phyloP scores from a whole-genome alignment of 2,329 filamentous ascomycete genomes.

The Leptodontidium sp. region DNA sequence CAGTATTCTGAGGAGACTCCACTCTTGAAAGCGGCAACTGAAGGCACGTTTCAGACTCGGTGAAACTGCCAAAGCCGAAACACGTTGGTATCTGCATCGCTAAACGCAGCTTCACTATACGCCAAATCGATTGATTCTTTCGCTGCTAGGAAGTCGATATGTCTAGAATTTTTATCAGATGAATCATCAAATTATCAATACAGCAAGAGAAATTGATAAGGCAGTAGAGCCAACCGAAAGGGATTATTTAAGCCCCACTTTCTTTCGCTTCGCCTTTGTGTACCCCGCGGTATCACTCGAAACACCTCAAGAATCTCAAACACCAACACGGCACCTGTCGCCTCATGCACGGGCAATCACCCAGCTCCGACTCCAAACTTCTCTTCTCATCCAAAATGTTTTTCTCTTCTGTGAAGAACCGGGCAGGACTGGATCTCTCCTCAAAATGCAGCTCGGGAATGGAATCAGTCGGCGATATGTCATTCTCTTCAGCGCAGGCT shows the following conservation, averaged over 20 bases:
- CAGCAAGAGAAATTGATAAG: too few species aligned
- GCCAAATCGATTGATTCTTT: too few species aligned
- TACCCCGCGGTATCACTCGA: conserved; percentile 8
- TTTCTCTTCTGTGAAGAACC: conserved; percentile 5
- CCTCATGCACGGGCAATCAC: not conserved
- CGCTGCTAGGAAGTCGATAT: too few species aligned
- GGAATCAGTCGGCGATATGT: conserved; percentile 37
- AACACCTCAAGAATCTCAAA: conserved; percentile 16
- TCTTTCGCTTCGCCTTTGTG: too few species aligned
- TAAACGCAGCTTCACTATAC: too few species aligned
- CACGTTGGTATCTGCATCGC: too few species aligned
- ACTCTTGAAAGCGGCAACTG: not conserved
- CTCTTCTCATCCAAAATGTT: not conserved
- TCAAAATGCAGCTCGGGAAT: conserved; percentile 20
- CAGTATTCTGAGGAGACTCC: too few species aligned
- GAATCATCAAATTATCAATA: too few species aligned
- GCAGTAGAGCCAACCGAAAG: too few species aligned
- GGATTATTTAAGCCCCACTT: too few species aligned
- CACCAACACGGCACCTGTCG: conserved; percentile 7
- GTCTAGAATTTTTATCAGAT: too few species aligned
- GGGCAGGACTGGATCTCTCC: conserved; percentile 10
- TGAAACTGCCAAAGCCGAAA: not conserved
- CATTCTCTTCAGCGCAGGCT: conserved; percentile 27
- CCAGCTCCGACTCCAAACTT: not conserved
- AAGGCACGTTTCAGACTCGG: not conserved